Evolutionary conservation across 2,329 filamentous ascomycete species (phyloP), one percentile per base, ranked within the genome.

Genomic region (Dactylonectria macrodidyma): DNA sequence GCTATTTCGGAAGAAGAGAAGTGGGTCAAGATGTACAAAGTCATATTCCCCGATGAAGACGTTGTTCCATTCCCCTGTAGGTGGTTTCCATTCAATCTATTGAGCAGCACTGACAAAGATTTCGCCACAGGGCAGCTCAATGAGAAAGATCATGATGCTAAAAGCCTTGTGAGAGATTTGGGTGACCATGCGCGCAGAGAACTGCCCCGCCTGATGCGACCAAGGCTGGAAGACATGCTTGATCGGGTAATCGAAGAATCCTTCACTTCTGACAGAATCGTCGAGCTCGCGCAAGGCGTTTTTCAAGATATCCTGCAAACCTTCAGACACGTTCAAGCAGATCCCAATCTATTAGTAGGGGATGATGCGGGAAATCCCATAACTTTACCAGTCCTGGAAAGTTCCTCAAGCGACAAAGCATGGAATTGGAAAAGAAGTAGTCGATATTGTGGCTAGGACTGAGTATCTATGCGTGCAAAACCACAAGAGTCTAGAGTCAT

Each of bases 41-140:
- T 72, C 55, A 61, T 72, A n/a, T 72, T 72, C 26, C 69, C 69
- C 4, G 24, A 44, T 8, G 67, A 60, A 12, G 44, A 58, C 8
- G 19, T 14, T 6, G 34, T 62, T 36, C 65, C 69, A 9, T 68
- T 69, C 0, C 70, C 67, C 4, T 72, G 70, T 72, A 66, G 5
- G 41, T 44, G 11, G 36, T 12, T 11, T 41, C 12, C 12, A 4
- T 14, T 12, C 5, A 12, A 41, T 16, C 14, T 12, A 12, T 11
- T 5, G 2, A 5, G 4, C 3, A 11, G 5, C 1, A 41, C 14
- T 41, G 14, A 41, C 14, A 41, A 41, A 9, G 11, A 41, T 3
- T 41, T 12, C 36, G 5, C 36, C 2, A 5, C 14, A 14, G 36
- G 14, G 36, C 36, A 41, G 12, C 36, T 41, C 11, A 16, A 16